Conservation (phyloP, 2,329 filamentous ascomycete species). For the Lomentospora prolificans region DNA sequence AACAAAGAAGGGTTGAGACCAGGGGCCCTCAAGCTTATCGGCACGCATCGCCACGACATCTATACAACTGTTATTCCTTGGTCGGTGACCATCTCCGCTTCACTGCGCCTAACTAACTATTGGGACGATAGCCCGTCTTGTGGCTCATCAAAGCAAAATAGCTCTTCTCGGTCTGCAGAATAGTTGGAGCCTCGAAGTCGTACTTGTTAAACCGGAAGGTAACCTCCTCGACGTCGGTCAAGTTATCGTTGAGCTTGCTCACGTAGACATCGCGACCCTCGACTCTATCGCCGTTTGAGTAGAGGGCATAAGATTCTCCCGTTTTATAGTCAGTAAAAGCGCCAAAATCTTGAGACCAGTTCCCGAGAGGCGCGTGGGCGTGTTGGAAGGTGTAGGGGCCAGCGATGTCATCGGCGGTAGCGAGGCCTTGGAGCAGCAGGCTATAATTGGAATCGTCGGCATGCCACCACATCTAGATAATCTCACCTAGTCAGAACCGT, state of each 20-base stretch:
- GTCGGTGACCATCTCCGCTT: too few relatives aligned
- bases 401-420: conserved; percentile 38
- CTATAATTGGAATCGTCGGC: conserved; percentile 49
- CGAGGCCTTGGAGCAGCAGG: conserved; percentile 45
- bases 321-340: conserved; percentile 51
- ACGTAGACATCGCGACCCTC: conserved; percentile 49
- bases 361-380: conserved; percentile 45
- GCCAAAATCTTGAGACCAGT: conserved; percentile 55
- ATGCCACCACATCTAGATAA: conserved; percentile 47
- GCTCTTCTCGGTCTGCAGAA: conserved; percentile 48
- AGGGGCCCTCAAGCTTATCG: conserved; percentile 35
- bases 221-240: conserved; percentile 40
- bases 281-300: conserved; percentile 46
- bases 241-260: conserved; percentile 40
- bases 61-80: neutral
- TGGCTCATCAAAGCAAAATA: conserved; percentile 54
- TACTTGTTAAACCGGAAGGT: conserved; percentile 48
- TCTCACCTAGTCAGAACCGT: neutral
- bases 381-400: conserved; percentile 46
- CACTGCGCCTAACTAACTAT: conserved; percentile 25
- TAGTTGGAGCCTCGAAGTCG: conserved; percentile 50
- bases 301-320: conserved; percentile 44
- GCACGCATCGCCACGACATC: conserved; percentile 46
- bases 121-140: conserved; percentile 54
- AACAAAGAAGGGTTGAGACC: conserved; percentile 42